phyloP scores from a whole-genome alignment of 2,329 filamentous ascomycete species.

The Trichoderma sp. region DNA sequence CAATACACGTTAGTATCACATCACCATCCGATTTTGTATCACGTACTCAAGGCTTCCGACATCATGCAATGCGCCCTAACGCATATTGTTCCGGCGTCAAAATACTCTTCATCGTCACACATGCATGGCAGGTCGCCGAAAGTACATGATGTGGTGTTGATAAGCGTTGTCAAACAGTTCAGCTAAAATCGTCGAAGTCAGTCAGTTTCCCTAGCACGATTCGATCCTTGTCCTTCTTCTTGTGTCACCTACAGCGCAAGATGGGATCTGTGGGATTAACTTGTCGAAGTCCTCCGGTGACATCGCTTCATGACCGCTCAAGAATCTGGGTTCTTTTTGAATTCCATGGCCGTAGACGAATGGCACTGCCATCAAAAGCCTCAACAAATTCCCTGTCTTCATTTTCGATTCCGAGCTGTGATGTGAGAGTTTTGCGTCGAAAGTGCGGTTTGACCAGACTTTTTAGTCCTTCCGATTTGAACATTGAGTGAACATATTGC shows the following conservation, averaged over 20 bases:
- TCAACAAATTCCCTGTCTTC: background rate
- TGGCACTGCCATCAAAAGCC: background rate
- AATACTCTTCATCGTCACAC: background rate
- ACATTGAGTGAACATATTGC: background rate
- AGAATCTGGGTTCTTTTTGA: background rate
- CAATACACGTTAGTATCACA: background rate
- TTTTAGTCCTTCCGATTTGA: background rate
- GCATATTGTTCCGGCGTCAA: background rate
- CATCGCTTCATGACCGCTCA: background rate
- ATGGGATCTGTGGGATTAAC: background rate
- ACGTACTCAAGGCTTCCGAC: background rate
- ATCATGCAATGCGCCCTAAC: background rate
- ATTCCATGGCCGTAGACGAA: background rate
- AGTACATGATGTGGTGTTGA: background rate
- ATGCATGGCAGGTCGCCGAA: conserved; percentile 1
- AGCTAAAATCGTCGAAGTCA: background rate
- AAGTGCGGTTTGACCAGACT: background rate
- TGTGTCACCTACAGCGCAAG: background rate
- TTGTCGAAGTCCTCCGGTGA: background rate
- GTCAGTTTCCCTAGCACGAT: background rate
- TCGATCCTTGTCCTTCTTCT: background rate
- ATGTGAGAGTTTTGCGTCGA: background rate
- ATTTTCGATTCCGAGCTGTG: background rate
- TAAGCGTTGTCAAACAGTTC: background rate
- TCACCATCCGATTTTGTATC: background rate